Conservation (phyloP, 2,329 filamentous ascomycete genomes). For the Exophiala calicioides region DNA sequence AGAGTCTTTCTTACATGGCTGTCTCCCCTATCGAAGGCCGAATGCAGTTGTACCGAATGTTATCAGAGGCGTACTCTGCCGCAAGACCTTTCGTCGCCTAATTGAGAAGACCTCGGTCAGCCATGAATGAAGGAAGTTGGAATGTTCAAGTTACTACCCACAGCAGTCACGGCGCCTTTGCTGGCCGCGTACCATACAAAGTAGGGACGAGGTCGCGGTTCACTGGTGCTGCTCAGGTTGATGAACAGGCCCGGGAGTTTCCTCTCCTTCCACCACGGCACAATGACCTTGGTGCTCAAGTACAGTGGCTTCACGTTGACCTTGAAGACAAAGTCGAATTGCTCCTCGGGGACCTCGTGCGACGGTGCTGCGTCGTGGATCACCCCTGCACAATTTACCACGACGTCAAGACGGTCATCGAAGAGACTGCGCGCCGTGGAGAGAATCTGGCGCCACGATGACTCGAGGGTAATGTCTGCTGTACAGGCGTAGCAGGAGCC, state of each 20-base stretch:
- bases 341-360: conserved; percentile 23
- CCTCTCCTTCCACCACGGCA: conserved; percentile 26
- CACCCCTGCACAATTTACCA: conserved; percentile 26
- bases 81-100: conserved; percentile 24
- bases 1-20: conserved; percentile 16
- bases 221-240: conserved; percentile 25
- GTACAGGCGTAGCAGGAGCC: conserved; percentile 5
- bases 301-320: conserved; percentile 30
- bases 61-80: conserved; percentile 22
- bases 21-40: conserved; percentile 25
- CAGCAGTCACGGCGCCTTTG: conserved; percentile 24
- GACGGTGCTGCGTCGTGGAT: conserved; percentile 20
- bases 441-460: conserved; percentile 22
- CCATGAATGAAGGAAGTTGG: not conserved
- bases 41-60: conserved; percentile 26
- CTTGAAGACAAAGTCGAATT: conserved; percentile 27
- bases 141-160: no score
- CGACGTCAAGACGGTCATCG: conserved; percentile 17
- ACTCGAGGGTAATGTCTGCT: conserved; percentile 21
- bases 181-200: conserved; percentile 27
- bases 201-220: conserved; percentile 25
- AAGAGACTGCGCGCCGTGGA: conserved; percentile 5
- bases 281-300: conserved; percentile 26
- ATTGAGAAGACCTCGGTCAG: no score
- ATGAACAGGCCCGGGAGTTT: conserved; percentile 21